Evolutionary conservation across 2,329 filamentous ascomycete genomes (phyloP).

Genomic region (Alternaria sp.): DNA sequence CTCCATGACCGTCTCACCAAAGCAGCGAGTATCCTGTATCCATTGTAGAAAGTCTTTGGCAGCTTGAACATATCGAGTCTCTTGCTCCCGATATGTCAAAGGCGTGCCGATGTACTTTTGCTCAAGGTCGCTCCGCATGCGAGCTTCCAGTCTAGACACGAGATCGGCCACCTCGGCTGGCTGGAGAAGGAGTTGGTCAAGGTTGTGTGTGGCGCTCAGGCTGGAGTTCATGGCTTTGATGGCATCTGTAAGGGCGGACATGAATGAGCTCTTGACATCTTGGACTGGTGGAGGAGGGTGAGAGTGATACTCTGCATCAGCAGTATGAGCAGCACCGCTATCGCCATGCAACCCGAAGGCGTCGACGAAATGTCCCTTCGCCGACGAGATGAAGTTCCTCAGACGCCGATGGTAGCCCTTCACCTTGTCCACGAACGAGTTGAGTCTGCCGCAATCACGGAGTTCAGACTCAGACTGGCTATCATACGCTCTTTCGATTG

Average conservation of each 20-base stretch:
- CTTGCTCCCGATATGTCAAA: background rate
- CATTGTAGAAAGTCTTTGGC: background rate
- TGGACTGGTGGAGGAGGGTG: background rate
- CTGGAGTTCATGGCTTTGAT: background rate
- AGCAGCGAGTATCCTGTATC: background rate
- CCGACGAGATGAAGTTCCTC: background rate
- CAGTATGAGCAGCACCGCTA: background rate
- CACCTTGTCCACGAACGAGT: background rate
- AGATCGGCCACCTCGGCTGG: background rate
- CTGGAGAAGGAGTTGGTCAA: background rate
- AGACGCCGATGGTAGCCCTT: background rate
- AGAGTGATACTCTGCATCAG: background rate
- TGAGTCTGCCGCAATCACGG: background rate
- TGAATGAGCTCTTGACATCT: background rate
- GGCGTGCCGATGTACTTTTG: background rate
- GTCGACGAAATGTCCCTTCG: background rate
- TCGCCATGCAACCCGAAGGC: background rate
- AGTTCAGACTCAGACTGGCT: background rate
- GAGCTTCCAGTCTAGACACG: background rate
- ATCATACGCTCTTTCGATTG: background rate
- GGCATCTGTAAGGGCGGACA: background rate
- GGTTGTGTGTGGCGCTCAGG: background rate
- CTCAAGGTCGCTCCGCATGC: background rate
- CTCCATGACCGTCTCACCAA: background rate
- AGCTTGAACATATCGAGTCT: background rate